Evolutionary conservation across 805 yeast genomes (phyloP).

Genomic region (Candida loeiensis): DNA sequence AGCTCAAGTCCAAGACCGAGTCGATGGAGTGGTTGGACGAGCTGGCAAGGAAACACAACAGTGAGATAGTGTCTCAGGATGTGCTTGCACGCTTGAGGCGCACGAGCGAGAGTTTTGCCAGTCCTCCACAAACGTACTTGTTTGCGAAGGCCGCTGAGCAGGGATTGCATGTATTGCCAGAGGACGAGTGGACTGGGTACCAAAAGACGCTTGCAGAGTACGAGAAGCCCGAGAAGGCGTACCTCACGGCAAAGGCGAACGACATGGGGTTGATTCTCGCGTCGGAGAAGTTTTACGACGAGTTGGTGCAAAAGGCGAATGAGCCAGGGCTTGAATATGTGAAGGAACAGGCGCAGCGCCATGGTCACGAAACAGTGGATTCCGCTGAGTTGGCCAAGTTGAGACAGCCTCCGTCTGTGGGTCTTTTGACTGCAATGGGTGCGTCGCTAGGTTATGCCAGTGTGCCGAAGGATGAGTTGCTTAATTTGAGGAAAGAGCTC

Average conservation of each 20-base stretch:
- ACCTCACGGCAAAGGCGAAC: slow-evolving; percentile 33
- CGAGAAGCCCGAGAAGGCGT: slow-evolving; percentile 32
- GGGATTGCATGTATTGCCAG: slow-evolving; percentile 12
- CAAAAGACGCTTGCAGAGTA: slow-evolving; percentile 21
- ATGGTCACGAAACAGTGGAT: background rate
- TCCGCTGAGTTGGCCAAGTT: background rate
- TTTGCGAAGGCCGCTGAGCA: slow-evolving; percentile 18
- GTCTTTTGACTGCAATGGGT: background rate
- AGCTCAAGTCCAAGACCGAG: slow-evolving; percentile 14
- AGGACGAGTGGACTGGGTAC: slow-evolving; percentile 12
- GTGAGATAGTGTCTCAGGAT: slow-evolving; percentile 12
- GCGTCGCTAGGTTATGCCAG: background rate
- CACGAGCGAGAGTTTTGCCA: slow-evolving; percentile 11
- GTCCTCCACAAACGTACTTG: slow-evolving; percentile 27
- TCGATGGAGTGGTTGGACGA: slow-evolving; percentile 15
- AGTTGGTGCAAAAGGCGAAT: slow-evolving; percentile 23
- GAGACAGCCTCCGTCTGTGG: background rate
- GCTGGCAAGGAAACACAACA: slow-evolving; percentile 7
- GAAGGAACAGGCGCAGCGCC: background rate
- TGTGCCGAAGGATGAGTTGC: background rate
- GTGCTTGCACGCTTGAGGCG: slow-evolving; percentile 17
- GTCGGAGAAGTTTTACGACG: slow-evolving; percentile 28
- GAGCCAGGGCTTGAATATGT: slow-evolving; percentile 25
- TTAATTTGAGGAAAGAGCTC: slow-evolving; percentile 4
- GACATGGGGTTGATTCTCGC: slow-evolving; percentile 31